Evolutionary conservation across 345 rosid species (phyloP).

Genomic region (Reutealis trisperma): DNA sequence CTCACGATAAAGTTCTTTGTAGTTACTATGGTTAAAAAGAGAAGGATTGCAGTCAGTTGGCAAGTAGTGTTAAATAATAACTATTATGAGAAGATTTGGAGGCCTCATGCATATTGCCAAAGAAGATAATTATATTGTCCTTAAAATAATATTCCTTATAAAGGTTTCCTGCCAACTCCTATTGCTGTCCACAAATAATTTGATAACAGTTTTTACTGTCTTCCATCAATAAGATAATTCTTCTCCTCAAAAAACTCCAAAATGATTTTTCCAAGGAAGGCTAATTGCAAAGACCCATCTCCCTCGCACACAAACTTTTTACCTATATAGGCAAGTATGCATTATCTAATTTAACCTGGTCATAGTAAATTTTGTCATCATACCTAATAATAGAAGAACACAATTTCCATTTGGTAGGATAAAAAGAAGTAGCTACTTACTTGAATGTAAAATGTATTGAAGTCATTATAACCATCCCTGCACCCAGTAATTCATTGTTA

Average conservation of each 20-base stretch:
- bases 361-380: background rate
- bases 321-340: background rate
- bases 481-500: conserved; percentile 39
- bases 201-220: background rate
- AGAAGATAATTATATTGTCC: background rate
- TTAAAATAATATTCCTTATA: background rate
- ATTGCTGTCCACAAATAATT: background rate
- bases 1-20: background rate
- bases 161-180: background rate
- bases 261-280: background rate
- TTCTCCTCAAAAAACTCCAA: background rate
- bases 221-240: background rate
- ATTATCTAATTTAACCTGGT: background rate
- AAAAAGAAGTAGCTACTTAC: conserved; percentile 47
- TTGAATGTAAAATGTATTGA: conserved; percentile 98
- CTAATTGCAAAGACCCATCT: background rate
- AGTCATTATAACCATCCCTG: conserved; percentile 99
- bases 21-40: no score
- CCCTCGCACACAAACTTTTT: background rate
- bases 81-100: background rate
- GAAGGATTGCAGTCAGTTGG: no score
- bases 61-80: background rate
- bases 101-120: background rate
- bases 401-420: background rate
- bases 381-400: background rate